Evolutionary conservation across 345 rosid species (phyloP), one percentile per base, ranked within the genome.

Genomic region (Litchi chinensis): DNA sequence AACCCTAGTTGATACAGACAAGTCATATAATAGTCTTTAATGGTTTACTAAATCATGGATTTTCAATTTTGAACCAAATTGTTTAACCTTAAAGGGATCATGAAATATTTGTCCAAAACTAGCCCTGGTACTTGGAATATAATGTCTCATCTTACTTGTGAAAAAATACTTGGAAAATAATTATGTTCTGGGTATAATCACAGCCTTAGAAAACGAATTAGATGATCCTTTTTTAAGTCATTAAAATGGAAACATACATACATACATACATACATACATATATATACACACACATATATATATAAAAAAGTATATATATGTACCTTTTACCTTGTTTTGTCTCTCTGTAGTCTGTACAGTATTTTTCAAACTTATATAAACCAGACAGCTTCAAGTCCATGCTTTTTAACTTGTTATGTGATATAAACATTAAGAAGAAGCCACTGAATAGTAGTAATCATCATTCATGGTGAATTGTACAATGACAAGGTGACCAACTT

Each of bases 71-170:
- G 54, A 39, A 24, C 54, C 73, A 76, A 66, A 39, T 67, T 68
- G 79, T 54, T 68, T 76, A 76, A 76, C 79, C 79, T 67, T 67
- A 67, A 76, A 52, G 39, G 12, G 65, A 52, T n/a, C 18, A 37
- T 64, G 13, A 65, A 19, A 50, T 28, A 28, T 13, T 65, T 75
- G 63, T 65, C 37, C 78, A 19, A 65, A 75, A 65, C 52, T 66
- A 62, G 64, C 39, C 9, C 26, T 8, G 13, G 16, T 8, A 52
- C 4, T 46, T 46, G 52, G 52, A 46, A 7, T 46, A 0, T 46
- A 0, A 46, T 46, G 52, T 6, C 52, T 46, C 44, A 41, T 41
- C 44, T 41, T 9, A 41, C 44, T 41, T 41, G 44, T 41, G 44
- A 41, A 41, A 50, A 50, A 50, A 50, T 50, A 50, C 15, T 50